Base-by-base conservation (phyloP, 768 basidiomycete genomes). In the Boletales sp. region DNA sequence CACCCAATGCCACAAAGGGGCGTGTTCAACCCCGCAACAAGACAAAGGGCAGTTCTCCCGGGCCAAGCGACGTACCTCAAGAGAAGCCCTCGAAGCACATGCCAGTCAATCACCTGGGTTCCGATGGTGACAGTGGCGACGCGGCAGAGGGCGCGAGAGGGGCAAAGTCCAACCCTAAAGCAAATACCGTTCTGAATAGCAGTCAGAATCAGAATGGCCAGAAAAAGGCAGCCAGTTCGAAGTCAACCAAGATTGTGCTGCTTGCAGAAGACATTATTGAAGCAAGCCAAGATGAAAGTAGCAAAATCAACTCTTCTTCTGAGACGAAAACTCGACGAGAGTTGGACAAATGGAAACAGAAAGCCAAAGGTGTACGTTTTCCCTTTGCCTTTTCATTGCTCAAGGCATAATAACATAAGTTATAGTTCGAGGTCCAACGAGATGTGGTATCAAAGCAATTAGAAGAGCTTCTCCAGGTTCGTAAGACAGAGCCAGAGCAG, bases 401-500 rank as follows among this genome's bases (percentile, higher is more conserved):
- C 32, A 19, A 29, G 29, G 29, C 35, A 13, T 18, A 38, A 45
- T 40, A 32, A 43, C 45, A 44, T 45, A 18, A 34, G 37, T 38
- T 9, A 27, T 19, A 68, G 67, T 56, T 70, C 3, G 64, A 76
- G 48, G 57, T 59, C n/a, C 76, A 77, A 43, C 73, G 77, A 19
- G 69, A 75, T 29, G 64, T 71, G 21, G 61, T 89, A 2, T 71
- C 73, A 32, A 65, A 70, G 15, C 82, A 85, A 49, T 54, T 90
- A 15, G 78, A 88, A 37, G 81, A 87, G 51, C 62, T 81, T 8
- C 74, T 79, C 45, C 71, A 74, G 31, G 67, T 83, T 36, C 78
- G 86, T 40, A 65, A 73, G 36, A 86, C 87, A 6, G 89, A 90
- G 52, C 69, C 86, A 27, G 87, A 91, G 57, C 69, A 75, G 48